phyloP scores from a whole-genome alignment of 495 filamentous ascomycete species.

The Coniosporium apollinis region DNA sequence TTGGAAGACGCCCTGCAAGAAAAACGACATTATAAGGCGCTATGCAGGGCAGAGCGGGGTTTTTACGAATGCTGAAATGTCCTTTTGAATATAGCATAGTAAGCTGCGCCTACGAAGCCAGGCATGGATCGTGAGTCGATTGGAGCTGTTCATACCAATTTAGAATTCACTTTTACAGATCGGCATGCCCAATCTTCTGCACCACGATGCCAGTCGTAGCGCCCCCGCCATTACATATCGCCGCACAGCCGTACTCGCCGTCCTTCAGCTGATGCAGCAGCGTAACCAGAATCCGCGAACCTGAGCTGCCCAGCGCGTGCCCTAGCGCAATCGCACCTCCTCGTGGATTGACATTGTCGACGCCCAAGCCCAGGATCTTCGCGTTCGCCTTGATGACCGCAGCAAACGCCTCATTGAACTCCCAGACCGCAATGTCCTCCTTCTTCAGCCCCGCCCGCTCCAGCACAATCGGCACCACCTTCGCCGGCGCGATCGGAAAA shows the following conservation, averaged over 20 bases:
- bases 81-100: too few relatives aligned
- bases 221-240: slow-evolving; percentile 93
- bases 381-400: slow-evolving; percentile 91
- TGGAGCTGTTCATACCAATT: too few relatives aligned
- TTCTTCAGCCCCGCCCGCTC: slow-evolving; percentile 74
- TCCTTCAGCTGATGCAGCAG: slow-evolving; percentile 77
- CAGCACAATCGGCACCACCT: slow-evolving; percentile 83
- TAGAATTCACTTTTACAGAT: too few relatives aligned
- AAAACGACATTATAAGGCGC: too few relatives aligned
- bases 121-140: too few relatives aligned
- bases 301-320: slow-evolving; percentile 86
- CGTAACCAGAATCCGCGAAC: slow-evolving; percentile 79
- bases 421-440: slow-evolving; percentile 83
- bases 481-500: slow-evolving; percentile 84
- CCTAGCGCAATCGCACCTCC: slow-evolving; percentile 91
- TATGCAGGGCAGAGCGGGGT: too few relatives aligned
- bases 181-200: slow-evolving; percentile 70
- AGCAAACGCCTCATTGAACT: slow-evolving; percentile 97
- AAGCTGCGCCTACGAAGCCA: too few relatives aligned
- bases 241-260: slow-evolving; percentile 86
- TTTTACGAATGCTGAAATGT: too few relatives aligned
- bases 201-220: slow-evolving; percentile 86
- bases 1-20: too few relatives aligned
- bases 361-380: slow-evolving; percentile 69
- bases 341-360: slow-evolving; percentile 64